Evolutionary conservation across 305 asterid genomes (phyloP).

Genomic region (Andrographis paniculata): DNA sequence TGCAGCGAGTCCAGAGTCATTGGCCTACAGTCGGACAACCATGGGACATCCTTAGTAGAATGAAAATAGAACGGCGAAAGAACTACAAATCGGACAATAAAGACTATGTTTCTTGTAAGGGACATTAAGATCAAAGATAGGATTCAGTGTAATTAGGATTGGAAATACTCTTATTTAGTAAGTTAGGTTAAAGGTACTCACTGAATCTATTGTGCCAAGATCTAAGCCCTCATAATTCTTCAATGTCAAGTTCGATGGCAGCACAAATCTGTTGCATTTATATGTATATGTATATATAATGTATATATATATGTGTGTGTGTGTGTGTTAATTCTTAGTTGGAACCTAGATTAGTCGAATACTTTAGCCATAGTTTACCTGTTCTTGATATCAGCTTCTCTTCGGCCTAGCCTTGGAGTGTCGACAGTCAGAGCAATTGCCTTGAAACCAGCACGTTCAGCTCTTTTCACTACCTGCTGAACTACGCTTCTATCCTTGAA

Average conservation of each 20-base stretch:
- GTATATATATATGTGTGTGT: too few relatives aligned
- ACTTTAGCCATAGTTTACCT: conserved; percentile 31
- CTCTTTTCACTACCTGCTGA: conserved; percentile 61
- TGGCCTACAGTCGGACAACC: conserved; percentile 36
- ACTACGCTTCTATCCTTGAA: conserved; percentile 56
- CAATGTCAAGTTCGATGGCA: conserved; percentile 62
- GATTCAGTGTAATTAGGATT: too few relatives aligned
- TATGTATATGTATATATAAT: too few relatives aligned
- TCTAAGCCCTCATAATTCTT: conserved; percentile 69
- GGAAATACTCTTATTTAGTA: not conserved
- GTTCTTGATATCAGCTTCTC: conserved; percentile 93
- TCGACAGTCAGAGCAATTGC: conserved; percentile 83
- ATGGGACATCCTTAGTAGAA: conserved; percentile 10
- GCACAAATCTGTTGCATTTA: conserved; percentile 49
- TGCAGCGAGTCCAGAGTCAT: conserved; percentile 77
- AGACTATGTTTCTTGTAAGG: too few relatives aligned
- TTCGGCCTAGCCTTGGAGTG: conserved; percentile 76
- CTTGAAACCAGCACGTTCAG: conserved; percentile 76
- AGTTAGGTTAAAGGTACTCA: conserved; percentile 15
- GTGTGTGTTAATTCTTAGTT: not conserved
- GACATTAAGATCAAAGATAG: too few relatives aligned
- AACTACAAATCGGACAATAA: too few relatives aligned
- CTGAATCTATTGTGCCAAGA: conserved; percentile 55
- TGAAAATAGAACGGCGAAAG: conserved; percentile 5
- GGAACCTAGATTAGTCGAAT: not conserved